Evolutionary conservation across 1,284 basidiomycete genomes (phyloP), one percentile per base, ranked within the genome.

Genomic region (Tilletia horrida): DNA sequence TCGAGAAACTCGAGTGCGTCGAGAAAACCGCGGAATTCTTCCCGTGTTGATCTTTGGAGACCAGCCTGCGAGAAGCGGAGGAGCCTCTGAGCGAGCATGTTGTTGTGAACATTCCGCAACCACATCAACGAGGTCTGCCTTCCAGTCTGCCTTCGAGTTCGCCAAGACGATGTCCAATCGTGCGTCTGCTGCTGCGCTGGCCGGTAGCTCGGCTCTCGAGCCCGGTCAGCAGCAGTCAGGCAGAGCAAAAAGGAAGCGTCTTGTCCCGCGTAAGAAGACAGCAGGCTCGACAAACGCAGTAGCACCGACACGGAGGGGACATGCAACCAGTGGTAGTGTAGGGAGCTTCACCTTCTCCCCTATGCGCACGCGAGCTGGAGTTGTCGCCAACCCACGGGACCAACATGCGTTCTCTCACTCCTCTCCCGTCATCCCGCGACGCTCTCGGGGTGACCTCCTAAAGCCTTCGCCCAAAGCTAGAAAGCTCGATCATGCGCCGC

Each of bases 381-480:
- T 29, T 16, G 27, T 59, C 29, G 29, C 31, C 21, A 23, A 48
- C 16, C 45, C 45, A 16, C 55, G 27, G 14, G 18, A 31, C 55
- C 55, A 59, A 9, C 31, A 40, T 3, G 16, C 13, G 14, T 59
- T n/a, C 55, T 7, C 14, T 11, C 55, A 59, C 29, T 31, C 29
- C 16, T 59, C 55, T 25, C 55, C 55, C 55, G 18, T 59, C 29
- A 25, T 59, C 25, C 14, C 55, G 3, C 23, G 55, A 14, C 55
- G 55, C 55, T 59, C 55, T 40, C 55, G 55, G 16, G 55, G 55
- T 13, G 55, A 59, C 31, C 23, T 59, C 9, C 55, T 59, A 25
- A 59, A 35, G 16, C 55, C 55, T n/a, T 59, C 55, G 31, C 55
- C 55, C 29, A 59, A 59, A 29, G 55, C 55, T 7, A 25, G 55